Percentiles rank a stretch among this genome's conserved stretches.
phyloP scores from a whole-genome alignment of 352 stramenopile species.

The Pythium folliculosum region DNA sequence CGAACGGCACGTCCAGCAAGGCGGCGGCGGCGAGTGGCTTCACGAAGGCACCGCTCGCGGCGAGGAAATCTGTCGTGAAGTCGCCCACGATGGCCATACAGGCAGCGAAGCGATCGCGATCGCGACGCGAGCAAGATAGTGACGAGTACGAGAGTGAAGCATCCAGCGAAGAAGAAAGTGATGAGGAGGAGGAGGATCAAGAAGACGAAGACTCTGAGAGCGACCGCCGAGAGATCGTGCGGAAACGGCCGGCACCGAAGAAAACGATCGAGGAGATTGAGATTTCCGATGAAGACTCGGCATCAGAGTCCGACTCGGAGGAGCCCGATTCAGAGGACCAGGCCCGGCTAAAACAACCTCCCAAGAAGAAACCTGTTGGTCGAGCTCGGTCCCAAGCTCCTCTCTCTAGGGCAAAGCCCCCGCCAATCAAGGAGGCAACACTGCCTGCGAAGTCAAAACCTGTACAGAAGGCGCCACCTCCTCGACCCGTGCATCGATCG shows the following conservation, averaged over 20 bases:
- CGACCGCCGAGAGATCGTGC: constrained; percentile 4
- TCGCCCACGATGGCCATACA: neutral
- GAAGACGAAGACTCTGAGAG: constrained; percentile 15
- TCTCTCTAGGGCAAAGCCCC: constrained; percentile 5
- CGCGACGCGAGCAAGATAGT: neutral
- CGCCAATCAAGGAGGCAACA: neutral
- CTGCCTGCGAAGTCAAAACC: constrained; percentile 6
- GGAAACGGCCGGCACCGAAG: neutral
- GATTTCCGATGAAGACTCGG: constrained; percentile 12
- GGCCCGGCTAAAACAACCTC: neutral
- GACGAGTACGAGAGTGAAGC: constrained; percentile 9
- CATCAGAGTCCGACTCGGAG: constrained; percentile 3
- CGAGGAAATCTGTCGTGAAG: constrained; percentile 14
- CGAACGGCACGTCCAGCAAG: neutral
- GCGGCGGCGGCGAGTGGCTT: neutral
- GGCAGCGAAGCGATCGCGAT: neutral
- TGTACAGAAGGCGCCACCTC: neutral
- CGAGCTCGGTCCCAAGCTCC: neutral
- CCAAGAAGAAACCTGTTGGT: neutral
- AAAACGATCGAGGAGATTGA: constrained; percentile 26
- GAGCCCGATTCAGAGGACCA: constrained; percentile 1
- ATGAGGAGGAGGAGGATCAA: neutral
- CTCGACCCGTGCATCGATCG: neutral
- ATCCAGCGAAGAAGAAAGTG: constrained; percentile 10
- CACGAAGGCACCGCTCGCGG: constrained; percentile 9